Percentiles rank a stretch among this genome's conserved stretches.
phyloP scores from a whole-genome alignment of 768 basidiomycete species.

The Ramaria sp. region DNA sequence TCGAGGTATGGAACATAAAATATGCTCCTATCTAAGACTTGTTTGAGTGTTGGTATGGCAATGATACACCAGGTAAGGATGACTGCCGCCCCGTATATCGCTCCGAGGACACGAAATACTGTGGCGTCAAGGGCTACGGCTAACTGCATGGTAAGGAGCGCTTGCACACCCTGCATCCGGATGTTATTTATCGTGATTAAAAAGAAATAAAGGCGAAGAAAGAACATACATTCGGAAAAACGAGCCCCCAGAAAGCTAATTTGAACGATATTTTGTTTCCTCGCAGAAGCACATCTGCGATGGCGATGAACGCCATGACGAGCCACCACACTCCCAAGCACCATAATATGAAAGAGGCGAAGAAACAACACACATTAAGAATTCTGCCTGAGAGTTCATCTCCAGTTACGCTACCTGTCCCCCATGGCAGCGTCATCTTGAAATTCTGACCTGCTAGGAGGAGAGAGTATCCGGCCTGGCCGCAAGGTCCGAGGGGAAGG shows the following conservation, averaged over 20 bases:
- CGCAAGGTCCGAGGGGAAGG: conserved; percentile 41
- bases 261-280: conserved; percentile 30
- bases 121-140: conserved; percentile 35
- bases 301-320: conserved; percentile 30
- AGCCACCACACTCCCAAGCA: conserved; percentile 47
- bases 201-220: not conserved
- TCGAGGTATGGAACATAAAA: conserved; percentile 2
- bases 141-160: conserved; percentile 38
- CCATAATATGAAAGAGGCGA: conserved; percentile 37
- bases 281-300: conserved; percentile 22
- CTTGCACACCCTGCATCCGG: conserved; percentile 27
- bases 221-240: conserved; percentile 38
- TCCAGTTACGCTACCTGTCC: conserved; percentile 21
- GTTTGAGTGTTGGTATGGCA: conserved; percentile 5
- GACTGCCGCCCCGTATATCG: conserved; percentile 22
- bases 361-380: conserved; percentile 33
- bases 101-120: conserved; percentile 42
- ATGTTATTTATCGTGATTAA: not conserved
- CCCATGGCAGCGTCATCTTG: conserved; percentile 21
- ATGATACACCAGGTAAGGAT: not conserved
- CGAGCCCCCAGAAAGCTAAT: conserved; percentile 41
- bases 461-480: conserved; percentile 38
- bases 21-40: conserved; percentile 2
- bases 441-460: conserved; percentile 30
- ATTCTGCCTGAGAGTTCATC: conserved; percentile 27